Evolutionary conservation across 805 yeast genomes (phyloP), one percentile per base, ranked within the genome.

Genomic region (Saccharomycopsis lassenensis): DNA sequence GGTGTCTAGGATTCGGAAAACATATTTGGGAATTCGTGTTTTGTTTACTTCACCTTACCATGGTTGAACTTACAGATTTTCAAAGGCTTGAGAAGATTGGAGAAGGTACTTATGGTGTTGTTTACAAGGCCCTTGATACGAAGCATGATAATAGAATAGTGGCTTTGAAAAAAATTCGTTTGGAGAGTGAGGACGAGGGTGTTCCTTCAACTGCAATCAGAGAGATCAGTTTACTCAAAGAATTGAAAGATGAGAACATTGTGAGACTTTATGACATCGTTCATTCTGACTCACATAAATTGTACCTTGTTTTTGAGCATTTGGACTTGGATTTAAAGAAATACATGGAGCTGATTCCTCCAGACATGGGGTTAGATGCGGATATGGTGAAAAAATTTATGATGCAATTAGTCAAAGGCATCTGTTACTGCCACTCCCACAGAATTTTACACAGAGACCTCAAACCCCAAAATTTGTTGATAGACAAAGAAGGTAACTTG

Each of bases 121-220:
- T 91, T 7, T 91, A 91, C 62, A 91, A 89, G 57, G 98, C 98
- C 1, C 65, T 86, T 35, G 96, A 89, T 54, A 74, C 77, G 31
- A 77, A 74, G 47, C 86, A 89, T 55, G 82, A 86, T 48, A 89
- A 89, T 61, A 71, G 95, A n/a, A 74, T 86, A 30, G 98, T 91
- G 24, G 98, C 98, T 0, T 64, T 91, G 48, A 91, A 91, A 58
- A 93, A 91, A 61, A 93, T 91, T 56, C 74, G 97, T 40, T 63
- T 91, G 36, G 98, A 91, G 56, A 84, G 94, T 15, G 98, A 91
- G 57, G 94, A 85, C 57, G 98, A 91, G 57, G 98, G 98, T 14
- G 96, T 93, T 16, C 98, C 98, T 2, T 86, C 96, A 1, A 91
- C 98, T 0, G 97, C 98, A 4, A 91, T 91, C 41, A 70, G 98